These are phyloP conservation scores for Aciculosporium take DNA, from an alignment of 2,329 filamentous ascomycete species.

Conservation along the genomic window DNA sequence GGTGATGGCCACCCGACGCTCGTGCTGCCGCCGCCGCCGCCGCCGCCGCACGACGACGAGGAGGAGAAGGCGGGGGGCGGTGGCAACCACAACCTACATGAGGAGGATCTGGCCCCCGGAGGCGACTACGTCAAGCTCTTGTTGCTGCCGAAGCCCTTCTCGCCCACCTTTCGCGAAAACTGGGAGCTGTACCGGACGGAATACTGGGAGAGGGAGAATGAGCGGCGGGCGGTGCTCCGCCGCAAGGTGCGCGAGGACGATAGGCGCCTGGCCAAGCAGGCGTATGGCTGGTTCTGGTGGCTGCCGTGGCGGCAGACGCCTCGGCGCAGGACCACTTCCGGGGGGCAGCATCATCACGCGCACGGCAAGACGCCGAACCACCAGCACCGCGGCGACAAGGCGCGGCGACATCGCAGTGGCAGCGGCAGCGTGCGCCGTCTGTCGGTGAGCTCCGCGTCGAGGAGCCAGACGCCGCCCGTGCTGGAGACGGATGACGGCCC, in stretches of 20 bases:
- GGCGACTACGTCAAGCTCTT: conserved; percentile 87
- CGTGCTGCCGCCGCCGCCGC: conserved; percentile 23
- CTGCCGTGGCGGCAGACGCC: conserved; percentile 47
- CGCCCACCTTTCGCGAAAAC: conserved; percentile 84
- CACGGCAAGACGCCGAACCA: conserved; percentile 22
- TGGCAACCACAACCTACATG: no score
- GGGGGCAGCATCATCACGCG: conserved; percentile 11
- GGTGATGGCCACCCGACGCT: conserved; percentile 12
- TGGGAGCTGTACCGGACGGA: conserved; percentile 92
- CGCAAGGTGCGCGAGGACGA: conserved; percentile 55
- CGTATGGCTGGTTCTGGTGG: conserved; percentile 75
- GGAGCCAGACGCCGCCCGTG: conserved; percentile 31
- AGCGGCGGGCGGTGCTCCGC: conserved; percentile 62
- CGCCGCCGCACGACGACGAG: conserved; percentile 36
- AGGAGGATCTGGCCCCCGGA: conserved; percentile 80
- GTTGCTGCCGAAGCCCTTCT: conserved; percentile 86
- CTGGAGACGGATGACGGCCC: conserved; percentile 31
- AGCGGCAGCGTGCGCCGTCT: conserved; percentile 38
- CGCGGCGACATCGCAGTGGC: conserved; percentile 35
- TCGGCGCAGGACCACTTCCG: conserved; percentile 14
- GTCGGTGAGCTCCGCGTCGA: conserved; percentile 36
- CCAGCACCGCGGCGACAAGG: conserved; percentile 28
- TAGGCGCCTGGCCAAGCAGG: conserved; percentile 49
- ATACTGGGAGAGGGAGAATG: conserved; percentile 96
- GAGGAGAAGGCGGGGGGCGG: conserved; percentile 46